phyloP scores from a whole-genome alignment of 805 yeast species.

The Candida ficus region DNA sequence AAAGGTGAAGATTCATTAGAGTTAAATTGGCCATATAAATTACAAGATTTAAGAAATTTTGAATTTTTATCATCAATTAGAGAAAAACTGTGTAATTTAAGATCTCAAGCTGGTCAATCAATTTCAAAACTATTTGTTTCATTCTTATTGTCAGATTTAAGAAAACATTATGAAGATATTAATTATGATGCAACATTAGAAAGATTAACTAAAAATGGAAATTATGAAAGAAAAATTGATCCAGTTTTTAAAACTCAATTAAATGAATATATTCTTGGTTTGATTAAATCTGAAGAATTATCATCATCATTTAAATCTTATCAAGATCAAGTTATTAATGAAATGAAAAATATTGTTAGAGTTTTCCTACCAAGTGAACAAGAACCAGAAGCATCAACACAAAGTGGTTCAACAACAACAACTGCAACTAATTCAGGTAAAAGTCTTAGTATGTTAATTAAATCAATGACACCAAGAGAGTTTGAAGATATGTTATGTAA shows the following conservation, averaged over 20 bases:
- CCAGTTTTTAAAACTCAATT: conserved; percentile 39
- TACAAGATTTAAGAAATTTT: conserved; percentile 27
- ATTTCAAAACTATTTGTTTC: conserved; percentile 55
- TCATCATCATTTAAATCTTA: conserved; percentile 57
- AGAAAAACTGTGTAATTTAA: conserved; percentile 48
- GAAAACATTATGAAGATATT: conserved; percentile 48
- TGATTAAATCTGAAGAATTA: conserved; percentile 58
- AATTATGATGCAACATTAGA: conserved; percentile 43
- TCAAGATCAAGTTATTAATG: conserved; percentile 63
- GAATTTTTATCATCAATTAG: conserved; percentile 34
- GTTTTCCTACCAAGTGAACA: conserved; percentile 53
- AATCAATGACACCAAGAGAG: conserved; percentile 65
- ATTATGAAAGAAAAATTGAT: conserved; percentile 34
- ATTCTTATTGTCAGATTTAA: conserved; percentile 55
- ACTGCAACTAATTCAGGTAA: conserved; percentile 20
- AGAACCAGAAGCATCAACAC: conserved; percentile 13
- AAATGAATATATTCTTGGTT: conserved; percentile 44
- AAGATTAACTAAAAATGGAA: conserved; percentile 31
- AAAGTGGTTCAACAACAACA: conserved; percentile 9
- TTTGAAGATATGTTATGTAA: conserved; percentile 64
- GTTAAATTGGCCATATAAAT: conserved; percentile 36
- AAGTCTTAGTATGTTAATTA: conserved; percentile 40
- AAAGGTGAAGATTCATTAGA: conserved; percentile 39
- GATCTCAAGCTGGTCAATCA: conserved; percentile 64
- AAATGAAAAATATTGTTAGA: conserved; percentile 69